Evolutionary conservation across 331 rosid genomes (phyloP), one percentile per base, ranked within the genome.

Genomic region (Acacia pycnantha): DNA sequence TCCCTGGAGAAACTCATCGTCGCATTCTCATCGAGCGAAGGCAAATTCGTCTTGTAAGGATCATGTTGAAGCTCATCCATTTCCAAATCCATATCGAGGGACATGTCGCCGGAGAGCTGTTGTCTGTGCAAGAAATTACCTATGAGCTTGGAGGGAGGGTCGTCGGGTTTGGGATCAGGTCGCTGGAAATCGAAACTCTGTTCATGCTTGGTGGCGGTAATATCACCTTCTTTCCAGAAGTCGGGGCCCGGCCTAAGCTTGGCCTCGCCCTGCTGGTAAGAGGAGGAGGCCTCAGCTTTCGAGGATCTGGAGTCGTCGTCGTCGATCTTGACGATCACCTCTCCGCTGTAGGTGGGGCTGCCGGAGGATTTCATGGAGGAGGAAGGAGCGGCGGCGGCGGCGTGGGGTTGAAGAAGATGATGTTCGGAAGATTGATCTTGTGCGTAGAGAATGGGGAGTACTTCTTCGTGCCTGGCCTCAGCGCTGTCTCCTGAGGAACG

Each of bases 81-180:
- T 40, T 92, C 99, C 82, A 95, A 85, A 80, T 95, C 99, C 99
- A 96, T 91, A 48, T 96, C 98, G 27, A 96, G 51, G 18, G 92
- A 70, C 78, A 84, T 65, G 59, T 89, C 93, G 0, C 97, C 99
- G 37, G 94, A 87, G 3, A 88, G 88, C 26, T 10, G 77, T 88
- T 96, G 99, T 47, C 87, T 88, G 77, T 88, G 89, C 21, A 94
- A 79, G 43, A 96, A 96, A 72, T 53, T 87, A 0, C 90, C 93
- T 0, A 96, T 94, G 58, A 96, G 86, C 87, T 80, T 88, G 18
- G 97, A 88, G 54, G 99, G 97, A 3, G 97, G 98, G 76, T 94
- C 99, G 31, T 91, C 94, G 47, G 10, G 3, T 21, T 16, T 74
- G 12, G 7, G 19, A 22, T 74, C 69, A 0, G 67, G 79, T 3